Evolutionary conservation across 257 asterid species (phyloP).

Genomic region (Scutellaria baicalensis): DNA sequence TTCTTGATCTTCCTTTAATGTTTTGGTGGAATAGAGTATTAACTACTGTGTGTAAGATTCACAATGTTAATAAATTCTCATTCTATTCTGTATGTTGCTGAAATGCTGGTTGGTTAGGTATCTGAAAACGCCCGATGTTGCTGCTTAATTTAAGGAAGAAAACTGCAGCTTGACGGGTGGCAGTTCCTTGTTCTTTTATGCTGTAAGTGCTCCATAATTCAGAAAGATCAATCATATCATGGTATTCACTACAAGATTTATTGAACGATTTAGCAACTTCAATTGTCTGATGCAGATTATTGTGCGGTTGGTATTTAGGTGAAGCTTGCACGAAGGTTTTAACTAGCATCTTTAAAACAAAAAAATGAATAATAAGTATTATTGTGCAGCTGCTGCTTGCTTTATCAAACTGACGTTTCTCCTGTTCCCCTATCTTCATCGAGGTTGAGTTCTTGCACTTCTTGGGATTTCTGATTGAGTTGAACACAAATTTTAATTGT

Average conservation of each 20-base stretch:
- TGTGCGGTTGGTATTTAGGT: slow-evolving; percentile 28
- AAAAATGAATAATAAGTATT: slow-evolving; percentile 14
- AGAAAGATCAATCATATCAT: background rate
- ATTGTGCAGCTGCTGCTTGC: slow-evolving; percentile 19
- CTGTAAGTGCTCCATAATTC: slow-evolving; percentile 14
- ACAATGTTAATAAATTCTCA: background rate
- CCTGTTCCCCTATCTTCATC: slow-evolving; percentile 1
- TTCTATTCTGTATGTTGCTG: background rate
- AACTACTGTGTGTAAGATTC: background rate
- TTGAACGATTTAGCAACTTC: background rate
- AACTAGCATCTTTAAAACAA: background rate
- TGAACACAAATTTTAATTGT: background rate
- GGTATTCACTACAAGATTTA: background rate
- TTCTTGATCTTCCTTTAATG: too few species aligned
- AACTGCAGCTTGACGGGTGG: slow-evolving; percentile 66
- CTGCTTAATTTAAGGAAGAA: slow-evolving; percentile 51
- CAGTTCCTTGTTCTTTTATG: slow-evolving; percentile 41
- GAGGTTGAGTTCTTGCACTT: slow-evolving; percentile 9
- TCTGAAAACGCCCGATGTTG: slow-evolving; percentile 45
- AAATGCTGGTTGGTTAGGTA: slow-evolving; percentile 13
- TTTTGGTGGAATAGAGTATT: too few species aligned
- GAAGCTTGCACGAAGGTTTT: slow-evolving; percentile 24
- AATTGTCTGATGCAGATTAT: slow-evolving; percentile 28
- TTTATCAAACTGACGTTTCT: slow-evolving; percentile 13
- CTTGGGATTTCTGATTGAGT: slow-evolving; percentile 19